A percentile compares a stretch with the other conserved stretches of the same genome.
phyloP scores from a whole-genome alignment of 495 filamentous ascomycete species.

The Penicillium chermesinum region DNA sequence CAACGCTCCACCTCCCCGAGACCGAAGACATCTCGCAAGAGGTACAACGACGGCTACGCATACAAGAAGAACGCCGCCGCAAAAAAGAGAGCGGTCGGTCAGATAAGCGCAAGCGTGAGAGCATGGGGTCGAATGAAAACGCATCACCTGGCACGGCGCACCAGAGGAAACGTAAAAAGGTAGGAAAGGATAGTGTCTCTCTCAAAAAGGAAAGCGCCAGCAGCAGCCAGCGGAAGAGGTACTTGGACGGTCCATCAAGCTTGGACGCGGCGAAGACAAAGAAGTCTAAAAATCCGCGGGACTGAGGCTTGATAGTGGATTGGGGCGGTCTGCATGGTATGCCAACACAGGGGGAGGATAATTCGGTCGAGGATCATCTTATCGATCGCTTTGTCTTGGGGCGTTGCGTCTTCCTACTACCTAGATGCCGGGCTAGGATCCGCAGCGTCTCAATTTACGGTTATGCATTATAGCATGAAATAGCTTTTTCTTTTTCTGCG shows the following conservation, averaged over 20 bases:
- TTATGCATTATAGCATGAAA: too few species aligned
- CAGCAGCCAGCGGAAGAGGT: too few species aligned
- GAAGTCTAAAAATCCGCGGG: neutral
- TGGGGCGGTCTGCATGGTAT: too few species aligned
- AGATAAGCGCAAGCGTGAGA: conserved; percentile 38
- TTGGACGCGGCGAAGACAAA: neutral
- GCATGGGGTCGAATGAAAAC: conserved; percentile 29
- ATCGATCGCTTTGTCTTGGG: too few species aligned
- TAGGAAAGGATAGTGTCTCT: conserved; percentile 3
- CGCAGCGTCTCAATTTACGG: too few species aligned
- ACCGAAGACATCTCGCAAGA: conserved; percentile 46
- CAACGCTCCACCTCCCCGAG: conserved; percentile 23
- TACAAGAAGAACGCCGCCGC: conserved; percentile 34
- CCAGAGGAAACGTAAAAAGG: conserved; percentile 24
- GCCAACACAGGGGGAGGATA: too few species aligned
- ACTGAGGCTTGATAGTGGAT: neutral
- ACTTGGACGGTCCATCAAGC: neutral
- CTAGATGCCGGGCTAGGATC: too few species aligned
- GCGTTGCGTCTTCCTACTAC: too few species aligned
- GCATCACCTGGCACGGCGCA: conserved; percentile 6
- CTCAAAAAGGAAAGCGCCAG: neutral
- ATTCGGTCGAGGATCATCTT: too few species aligned
- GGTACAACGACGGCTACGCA: conserved; percentile 36
- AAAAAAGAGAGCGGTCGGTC: conserved; percentile 24
- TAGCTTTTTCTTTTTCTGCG: too few species aligned